Evolutionary conservation across 2,329 filamentous ascomycete genomes (phyloP).

Genomic region (Epichloe uncinata): DNA sequence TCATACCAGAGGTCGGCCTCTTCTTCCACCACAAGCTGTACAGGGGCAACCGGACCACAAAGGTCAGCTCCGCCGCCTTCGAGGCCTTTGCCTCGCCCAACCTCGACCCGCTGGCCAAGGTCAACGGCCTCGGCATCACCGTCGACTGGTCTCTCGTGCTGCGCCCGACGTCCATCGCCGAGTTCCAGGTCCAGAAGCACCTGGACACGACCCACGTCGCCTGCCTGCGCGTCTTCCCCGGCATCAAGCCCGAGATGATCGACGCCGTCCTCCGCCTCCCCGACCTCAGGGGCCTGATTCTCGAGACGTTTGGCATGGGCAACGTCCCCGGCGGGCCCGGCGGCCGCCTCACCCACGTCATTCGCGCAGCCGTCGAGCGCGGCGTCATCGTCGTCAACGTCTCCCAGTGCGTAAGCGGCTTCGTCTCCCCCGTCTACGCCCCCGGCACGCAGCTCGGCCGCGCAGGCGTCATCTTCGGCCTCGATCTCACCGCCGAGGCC

Average conservation of each 20-base stretch:
- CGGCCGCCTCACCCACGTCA: constrained; percentile 63
- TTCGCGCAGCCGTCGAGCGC: constrained; percentile 62
- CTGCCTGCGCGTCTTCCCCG: constrained; percentile 80
- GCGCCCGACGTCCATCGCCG: constrained; percentile 58
- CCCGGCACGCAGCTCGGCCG: constrained; percentile 64
- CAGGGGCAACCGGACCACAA: constrained; percentile 77
- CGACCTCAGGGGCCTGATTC: constrained; percentile 66
- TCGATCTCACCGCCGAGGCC: constrained; percentile 81
- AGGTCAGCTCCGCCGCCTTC: constrained; percentile 76
- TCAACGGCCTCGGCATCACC: constrained; percentile 67
- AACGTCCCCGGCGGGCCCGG: constrained; percentile 78
- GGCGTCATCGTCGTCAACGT: constrained; percentile 84
- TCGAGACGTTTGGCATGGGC: constrained; percentile 88
- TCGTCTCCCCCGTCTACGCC: constrained; percentile 67
- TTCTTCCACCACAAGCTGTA: constrained; percentile 91
- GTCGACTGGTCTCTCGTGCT: constrained; percentile 70
- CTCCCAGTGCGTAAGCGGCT: constrained; percentile 72
- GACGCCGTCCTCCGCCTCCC: constrained; percentile 68
- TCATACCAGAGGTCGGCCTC: constrained; percentile 83
- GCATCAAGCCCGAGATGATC: constrained; percentile 87
- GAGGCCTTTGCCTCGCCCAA: constrained; percentile 86
- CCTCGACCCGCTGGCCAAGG: constrained; percentile 63
- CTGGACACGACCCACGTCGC: constrained; percentile 82
- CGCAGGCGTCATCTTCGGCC: constrained; percentile 77
- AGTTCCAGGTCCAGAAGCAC: constrained; percentile 60